phyloP scores from a whole-genome alignment of 495 filamentous ascomycete species.

The Trichoderma asperelloides region DNA sequence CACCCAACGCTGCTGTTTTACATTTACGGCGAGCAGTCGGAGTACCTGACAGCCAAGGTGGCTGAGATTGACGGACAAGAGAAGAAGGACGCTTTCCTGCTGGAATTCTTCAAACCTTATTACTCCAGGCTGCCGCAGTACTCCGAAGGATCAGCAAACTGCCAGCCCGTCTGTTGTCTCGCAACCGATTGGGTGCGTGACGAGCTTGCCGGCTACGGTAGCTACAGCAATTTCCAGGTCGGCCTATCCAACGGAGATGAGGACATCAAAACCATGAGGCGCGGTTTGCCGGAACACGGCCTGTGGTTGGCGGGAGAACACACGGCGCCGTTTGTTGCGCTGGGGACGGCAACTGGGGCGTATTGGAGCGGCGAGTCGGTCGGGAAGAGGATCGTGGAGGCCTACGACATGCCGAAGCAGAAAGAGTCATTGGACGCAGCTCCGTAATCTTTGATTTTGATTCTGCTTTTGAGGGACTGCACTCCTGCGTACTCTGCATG shows the following conservation, averaged over 20 bases:
- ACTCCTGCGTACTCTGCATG: too few relatives aligned
- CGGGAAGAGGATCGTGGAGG: conserved; percentile 49
- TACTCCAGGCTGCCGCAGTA: conserved; percentile 67
- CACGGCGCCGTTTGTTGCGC: conserved; percentile 78
- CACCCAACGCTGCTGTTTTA: conserved; percentile 94
- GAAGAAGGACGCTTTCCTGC: conserved; percentile 34
- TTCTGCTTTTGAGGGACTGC: too few relatives aligned
- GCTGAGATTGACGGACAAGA: conserved; percentile 28
- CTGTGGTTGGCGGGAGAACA: conserved; percentile 95
- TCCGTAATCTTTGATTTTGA: neutral
- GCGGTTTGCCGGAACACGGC: conserved; percentile 57
- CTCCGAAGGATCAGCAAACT: conserved; percentile 38
- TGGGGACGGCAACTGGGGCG: conserved; percentile 82
- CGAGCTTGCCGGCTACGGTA: conserved; percentile 78
- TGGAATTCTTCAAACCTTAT: conserved; percentile 63
- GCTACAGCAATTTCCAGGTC: conserved; percentile 81
- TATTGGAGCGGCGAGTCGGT: conserved; percentile 88
- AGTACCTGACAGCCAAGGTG: conserved; percentile 33
- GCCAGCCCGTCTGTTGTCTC: conserved; percentile 52
- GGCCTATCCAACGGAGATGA: conserved; percentile 60
- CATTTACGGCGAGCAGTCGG: conserved; percentile 59
- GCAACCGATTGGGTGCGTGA: conserved; percentile 79
- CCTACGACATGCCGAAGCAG: conserved; percentile 18
- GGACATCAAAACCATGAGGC: conserved; percentile 66
- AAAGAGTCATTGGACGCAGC: neutral